Evolutionary conservation across 768 basidiomycete species (phyloP), one percentile per base, ranked within the genome.

Genomic region (Arthromyces matolae): DNA sequence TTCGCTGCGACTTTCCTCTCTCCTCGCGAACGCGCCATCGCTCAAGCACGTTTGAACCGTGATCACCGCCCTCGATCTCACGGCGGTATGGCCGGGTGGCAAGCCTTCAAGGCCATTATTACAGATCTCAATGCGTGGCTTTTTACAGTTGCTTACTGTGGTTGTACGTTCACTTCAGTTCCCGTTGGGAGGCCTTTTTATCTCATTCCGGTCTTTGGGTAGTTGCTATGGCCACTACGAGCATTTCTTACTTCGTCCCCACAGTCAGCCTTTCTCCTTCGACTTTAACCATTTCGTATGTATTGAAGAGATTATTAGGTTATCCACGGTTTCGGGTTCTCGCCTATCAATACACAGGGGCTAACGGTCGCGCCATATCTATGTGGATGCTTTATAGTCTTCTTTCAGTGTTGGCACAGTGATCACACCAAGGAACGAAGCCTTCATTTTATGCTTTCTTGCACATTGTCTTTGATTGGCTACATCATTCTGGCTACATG

Each of bases 161-260:
- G 77, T 60, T 80, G 77, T 78, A 72, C 64, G 8, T 39, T 8
- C 9, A 12, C 20, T 33, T n/a, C n/a, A n/a, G n/a, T n/a, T n/a
- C n/a, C n/a, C n/a, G n/a, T n/a, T n/a, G n/a, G n/a, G n/a, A n/a
- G 16, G 35, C 38, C 19, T 13, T 22, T 12, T 2, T 29, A 51
- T 14, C 7, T 35, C 38, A n/a, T n/a, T n/a, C 8, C 36, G 19
- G 31, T 12, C 13, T 37, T 23, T n/a, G n/a, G n/a, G 6, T 16
- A 78, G 78, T 79, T 60, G 79, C 79, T 49, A 73, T 80, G 44
- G 77, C 78, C 4, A 75, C 76, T 20, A 77, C 78, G 4, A 81
- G 78, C 0, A 60, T 79, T n/a, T 75, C 77, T 0, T 81, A 80
- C 54, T 81, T 81, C 59, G 53, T 81, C 28, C 78, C 79, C 8